Conservation (phyloP, 371 early-diverging fungal species). For the Choanephora cucurbitarum region DNA sequence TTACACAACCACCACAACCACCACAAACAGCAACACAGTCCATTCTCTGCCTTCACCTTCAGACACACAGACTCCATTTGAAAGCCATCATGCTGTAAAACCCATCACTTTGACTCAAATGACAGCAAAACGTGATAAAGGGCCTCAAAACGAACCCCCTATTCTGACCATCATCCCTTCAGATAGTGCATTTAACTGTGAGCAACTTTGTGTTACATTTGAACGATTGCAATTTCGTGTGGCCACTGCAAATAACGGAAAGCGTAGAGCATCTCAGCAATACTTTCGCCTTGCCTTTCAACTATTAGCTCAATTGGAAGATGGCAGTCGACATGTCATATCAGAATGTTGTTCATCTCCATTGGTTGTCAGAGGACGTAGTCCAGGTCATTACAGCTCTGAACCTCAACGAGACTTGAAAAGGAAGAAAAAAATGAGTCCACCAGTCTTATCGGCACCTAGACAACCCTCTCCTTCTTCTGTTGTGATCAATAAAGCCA, state of each 20-base stretch:
- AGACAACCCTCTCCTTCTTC: neutral
- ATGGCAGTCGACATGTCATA: slow-evolving; percentile 46
- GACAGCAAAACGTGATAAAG: slow-evolving; percentile 88
- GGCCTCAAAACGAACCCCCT: slow-evolving; percentile 72
- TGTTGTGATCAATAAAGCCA: neutral
- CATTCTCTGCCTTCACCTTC: slow-evolving; percentile 23
- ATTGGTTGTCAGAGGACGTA: slow-evolving; percentile 85
- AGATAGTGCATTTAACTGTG: slow-evolving; percentile 28
- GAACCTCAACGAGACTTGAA: slow-evolving; percentile 27
- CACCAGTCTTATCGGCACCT: neutral
- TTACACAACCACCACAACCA: slow-evolving; percentile 10
- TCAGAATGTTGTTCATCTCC: slow-evolving; percentile 71
- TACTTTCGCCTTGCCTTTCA: slow-evolving; percentile 70
- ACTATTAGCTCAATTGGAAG: slow-evolving; percentile 56
- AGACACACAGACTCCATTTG: slow-evolving; percentile 1
- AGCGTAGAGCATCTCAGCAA: slow-evolving; percentile 80
- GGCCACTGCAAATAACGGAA: slow-evolving; percentile 87
- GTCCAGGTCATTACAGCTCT: slow-evolving; percentile 83
- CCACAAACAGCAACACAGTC: neutral
- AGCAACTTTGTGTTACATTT: slow-evolving; percentile 60
- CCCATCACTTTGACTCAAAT: slow-evolving; percentile 79
- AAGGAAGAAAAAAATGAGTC: slow-evolving; percentile 7
- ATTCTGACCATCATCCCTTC: slow-evolving; percentile 51
- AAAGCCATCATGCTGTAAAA: slow-evolving; percentile 68
- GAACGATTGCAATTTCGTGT: slow-evolving; percentile 89